phyloP scores from a whole-genome alignment of 805 yeast species.

The Yarrowia keelungensis region DNA sequence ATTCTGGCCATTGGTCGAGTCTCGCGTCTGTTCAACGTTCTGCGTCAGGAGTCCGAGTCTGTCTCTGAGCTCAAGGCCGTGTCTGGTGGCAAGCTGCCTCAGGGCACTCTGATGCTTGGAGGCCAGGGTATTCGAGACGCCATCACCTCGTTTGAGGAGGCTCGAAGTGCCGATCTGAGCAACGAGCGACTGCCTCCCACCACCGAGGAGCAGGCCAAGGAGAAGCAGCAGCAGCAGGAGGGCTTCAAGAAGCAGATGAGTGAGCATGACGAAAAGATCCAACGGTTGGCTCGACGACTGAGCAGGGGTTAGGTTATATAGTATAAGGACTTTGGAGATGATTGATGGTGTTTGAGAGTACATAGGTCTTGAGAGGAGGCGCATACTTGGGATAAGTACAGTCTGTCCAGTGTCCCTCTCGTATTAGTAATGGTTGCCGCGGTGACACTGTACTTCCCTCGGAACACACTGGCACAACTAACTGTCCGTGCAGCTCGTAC shows the following conservation, averaged over 20 bases:
- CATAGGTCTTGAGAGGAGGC: too few species aligned
- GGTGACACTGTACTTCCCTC: too few species aligned
- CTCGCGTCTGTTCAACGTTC: conserved; percentile 86
- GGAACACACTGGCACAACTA: not conserved
- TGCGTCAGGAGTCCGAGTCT: conserved; percentile 86
- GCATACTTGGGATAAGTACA: too few species aligned
- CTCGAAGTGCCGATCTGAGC: conserved; percentile 74
- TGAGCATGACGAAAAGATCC: conserved; percentile 45
- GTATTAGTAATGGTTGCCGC: too few species aligned
- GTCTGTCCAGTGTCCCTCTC: too few species aligned
- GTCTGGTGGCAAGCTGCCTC: conserved; percentile 80
- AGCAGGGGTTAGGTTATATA: conserved; percentile 41
- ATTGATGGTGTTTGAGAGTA: too few species aligned
- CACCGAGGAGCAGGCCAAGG: conserved; percentile 59
- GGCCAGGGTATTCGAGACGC: conserved; percentile 76
- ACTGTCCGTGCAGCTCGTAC: not conserved
- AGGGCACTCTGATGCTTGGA: conserved; percentile 85
- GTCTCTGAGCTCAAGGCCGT: conserved; percentile 78
- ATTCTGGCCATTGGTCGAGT: conserved; percentile 96
- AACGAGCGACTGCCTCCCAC: conserved; percentile 93
- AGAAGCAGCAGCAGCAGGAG: conserved; percentile 56
- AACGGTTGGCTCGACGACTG: conserved; percentile 45
- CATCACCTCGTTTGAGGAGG: conserved; percentile 79
- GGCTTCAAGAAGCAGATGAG: conserved; percentile 45
- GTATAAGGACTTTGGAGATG: not conserved